Conservation (phyloP, 768 basidiomycete genomes). For the Antrodiella citrinella region DNA sequence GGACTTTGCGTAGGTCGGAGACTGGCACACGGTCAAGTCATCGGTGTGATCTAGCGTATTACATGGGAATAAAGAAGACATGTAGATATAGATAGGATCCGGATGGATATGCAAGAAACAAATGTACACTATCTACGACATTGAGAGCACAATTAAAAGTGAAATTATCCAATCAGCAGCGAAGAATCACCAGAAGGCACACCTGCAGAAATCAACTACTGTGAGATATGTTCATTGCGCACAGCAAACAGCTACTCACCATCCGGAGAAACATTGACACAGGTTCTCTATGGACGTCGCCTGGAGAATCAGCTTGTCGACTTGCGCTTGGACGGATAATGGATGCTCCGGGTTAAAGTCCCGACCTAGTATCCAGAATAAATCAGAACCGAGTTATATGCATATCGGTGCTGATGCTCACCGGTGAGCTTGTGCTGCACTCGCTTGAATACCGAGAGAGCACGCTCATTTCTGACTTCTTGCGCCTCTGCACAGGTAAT, state of each 20-base stretch:
- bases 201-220: slow-evolving; percentile 32
- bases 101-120: too few relatives aligned
- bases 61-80: too few relatives aligned
- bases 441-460: slow-evolving; percentile 86
- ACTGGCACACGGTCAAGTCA: too few relatives aligned
- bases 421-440: slow-evolving; percentile 92
- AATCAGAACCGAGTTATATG: too few relatives aligned
- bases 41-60: too few relatives aligned
- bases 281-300: slow-evolving; percentile 92
- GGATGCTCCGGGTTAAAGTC: slow-evolving; percentile 86
- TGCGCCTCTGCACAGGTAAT: slow-evolving; percentile 43
- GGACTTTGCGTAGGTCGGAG: too few relatives aligned
- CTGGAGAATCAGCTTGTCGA: slow-evolving; percentile 88
- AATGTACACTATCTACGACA: not conserved
- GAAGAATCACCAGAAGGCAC: slow-evolving; percentile 63
- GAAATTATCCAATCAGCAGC: not conserved
- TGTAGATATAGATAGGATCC: too few relatives aligned
- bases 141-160: too few relatives aligned
- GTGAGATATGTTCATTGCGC: too few relatives aligned
- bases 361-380: too few relatives aligned
- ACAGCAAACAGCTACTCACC: slow-evolving; percentile 43
- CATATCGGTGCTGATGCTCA: too few relatives aligned
- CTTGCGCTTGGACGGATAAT: slow-evolving; percentile 71
- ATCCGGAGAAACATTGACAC: slow-evolving; percentile 94
- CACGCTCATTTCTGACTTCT: slow-evolving; percentile 88